Evolutionary conservation across 805 yeast genomes (phyloP).

Genomic region (Saccharomycopsis synnaedendra): DNA sequence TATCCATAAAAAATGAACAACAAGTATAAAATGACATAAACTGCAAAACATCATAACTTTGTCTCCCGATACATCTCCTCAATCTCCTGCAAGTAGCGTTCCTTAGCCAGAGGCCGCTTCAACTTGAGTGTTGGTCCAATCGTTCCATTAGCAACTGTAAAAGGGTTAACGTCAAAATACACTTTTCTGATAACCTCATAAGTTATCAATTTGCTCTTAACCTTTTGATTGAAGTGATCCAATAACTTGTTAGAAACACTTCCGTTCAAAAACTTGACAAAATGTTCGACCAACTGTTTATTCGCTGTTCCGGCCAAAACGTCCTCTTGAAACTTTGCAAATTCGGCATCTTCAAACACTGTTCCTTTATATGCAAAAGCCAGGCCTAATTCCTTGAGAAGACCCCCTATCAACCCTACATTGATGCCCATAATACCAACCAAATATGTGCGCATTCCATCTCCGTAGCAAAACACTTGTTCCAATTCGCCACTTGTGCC

Average conservation of each 20-base stretch:
- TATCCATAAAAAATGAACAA: background rate
- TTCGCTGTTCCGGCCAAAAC: background rate
- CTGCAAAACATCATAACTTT: slow-evolving; percentile 20
- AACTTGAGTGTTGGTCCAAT: slow-evolving; percentile 49
- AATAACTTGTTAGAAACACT: slow-evolving; percentile 29
- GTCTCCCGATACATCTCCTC: slow-evolving; percentile 31
- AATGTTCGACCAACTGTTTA: background rate
- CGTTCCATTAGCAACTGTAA: slow-evolving; percentile 38
- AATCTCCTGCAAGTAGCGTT: slow-evolving; percentile 28
- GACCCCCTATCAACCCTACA: background rate
- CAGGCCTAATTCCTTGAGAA: background rate
- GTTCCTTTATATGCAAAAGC: background rate
- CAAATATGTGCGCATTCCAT: background rate
- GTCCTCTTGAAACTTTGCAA: background rate
- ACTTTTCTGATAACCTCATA: slow-evolving; percentile 43
- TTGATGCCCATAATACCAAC: slow-evolving; percentile 19
- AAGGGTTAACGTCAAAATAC: slow-evolving; percentile 37
- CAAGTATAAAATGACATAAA: background rate
- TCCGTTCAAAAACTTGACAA: slow-evolving; percentile 2
- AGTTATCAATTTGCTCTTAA: slow-evolving; percentile 29
- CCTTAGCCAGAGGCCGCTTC: slow-evolving; percentile 43
- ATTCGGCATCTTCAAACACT: background rate
- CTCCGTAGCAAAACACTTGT: slow-evolving; percentile 3
- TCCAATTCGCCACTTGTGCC: slow-evolving; percentile 20
- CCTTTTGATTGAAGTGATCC: slow-evolving; percentile 20